These are phyloP conservation scores for Coemansia sp. DNA, from an alignment of 192 early-diverging fungal genomes.

Conservation along the genomic window DNA sequence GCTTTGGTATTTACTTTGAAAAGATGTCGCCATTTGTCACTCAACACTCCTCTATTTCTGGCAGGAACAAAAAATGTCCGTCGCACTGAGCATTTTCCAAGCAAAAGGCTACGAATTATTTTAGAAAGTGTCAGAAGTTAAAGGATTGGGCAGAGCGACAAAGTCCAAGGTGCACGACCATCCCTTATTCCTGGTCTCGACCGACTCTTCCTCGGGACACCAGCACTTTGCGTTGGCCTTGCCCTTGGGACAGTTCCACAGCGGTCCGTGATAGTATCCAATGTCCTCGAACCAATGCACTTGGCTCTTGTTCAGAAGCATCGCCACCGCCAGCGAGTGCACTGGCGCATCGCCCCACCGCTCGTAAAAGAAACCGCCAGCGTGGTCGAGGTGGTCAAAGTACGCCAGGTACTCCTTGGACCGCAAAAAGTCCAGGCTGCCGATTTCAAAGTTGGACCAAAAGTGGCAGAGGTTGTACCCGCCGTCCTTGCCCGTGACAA, in stretches of 20 bases:
- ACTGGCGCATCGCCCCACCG: conserved; percentile 69
- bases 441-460: conserved; percentile 93
- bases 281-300: conserved; percentile 71
- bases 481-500: conserved; percentile 37
- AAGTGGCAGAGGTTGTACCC: conserved; percentile 72
- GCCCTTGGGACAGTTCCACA: conserved; percentile 49
- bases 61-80: not conserved
- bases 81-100: not conserved
- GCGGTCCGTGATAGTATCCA: conserved; percentile 32
- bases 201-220: conserved; percentile 49
- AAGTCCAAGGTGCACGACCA: conserved; percentile 55
- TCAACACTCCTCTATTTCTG: not conserved
- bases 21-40: not conserved
- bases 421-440: conserved; percentile 68
- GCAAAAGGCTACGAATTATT: not conserved
- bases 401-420: conserved; percentile 61
- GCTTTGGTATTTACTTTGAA: not conserved
- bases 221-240: conserved; percentile 45
- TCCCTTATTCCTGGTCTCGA: conserved; percentile 40
- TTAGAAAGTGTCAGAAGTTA: not conserved
- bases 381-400: conserved; percentile 72
- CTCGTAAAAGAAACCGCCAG: conserved; percentile 90
- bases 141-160: conserved; percentile 21
- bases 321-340: conserved; percentile 65
- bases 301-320: conserved; percentile 59